Percentiles rank a stretch among this genome's conserved stretches.
Evolutionary conservation across 768 basidiomycete species (phyloP).

Genomic region (Holtermanniella nyarrowii): DNA sequence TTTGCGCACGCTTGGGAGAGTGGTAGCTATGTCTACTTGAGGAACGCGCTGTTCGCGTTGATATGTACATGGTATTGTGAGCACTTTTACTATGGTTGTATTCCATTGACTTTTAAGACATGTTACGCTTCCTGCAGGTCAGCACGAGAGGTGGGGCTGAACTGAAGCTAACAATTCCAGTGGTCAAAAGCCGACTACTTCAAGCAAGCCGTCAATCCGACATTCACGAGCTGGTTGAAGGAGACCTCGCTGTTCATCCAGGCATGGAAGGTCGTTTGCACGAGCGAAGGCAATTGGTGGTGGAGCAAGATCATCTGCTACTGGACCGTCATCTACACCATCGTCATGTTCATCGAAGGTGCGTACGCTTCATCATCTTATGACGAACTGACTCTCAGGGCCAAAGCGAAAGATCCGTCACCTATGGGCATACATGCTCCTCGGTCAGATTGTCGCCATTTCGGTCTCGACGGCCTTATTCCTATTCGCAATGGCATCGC

Average conservation of each 20-base stretch:
- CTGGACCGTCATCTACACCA: slow-evolving; percentile 30
- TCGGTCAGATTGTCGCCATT: slow-evolving; percentile 63
- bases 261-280: slow-evolving; percentile 48
- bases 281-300: slow-evolving; percentile 53
- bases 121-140: slow-evolving; percentile 47
- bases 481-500: slow-evolving; percentile 48
- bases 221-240: slow-evolving; percentile 49
- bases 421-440: slow-evolving; percentile 59
- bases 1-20: slow-evolving; percentile 7
- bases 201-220: slow-evolving; percentile 3
- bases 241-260: slow-evolving; percentile 54
- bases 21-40: slow-evolving; percentile 39
- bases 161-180: slow-evolving; percentile 26
- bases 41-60: slow-evolving; percentile 41
- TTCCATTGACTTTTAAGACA: slow-evolving; percentile 38
- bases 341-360: slow-evolving; percentile 45
- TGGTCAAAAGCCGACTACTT: slow-evolving; percentile 53
- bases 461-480: slow-evolving; percentile 58
- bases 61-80: slow-evolving; percentile 50
- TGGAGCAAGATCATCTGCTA: slow-evolving; percentile 46
- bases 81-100: slow-evolving; percentile 15
- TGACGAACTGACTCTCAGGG: slow-evolving; percentile 11
- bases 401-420: slow-evolving; percentile 45
- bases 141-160: slow-evolving; percentile 7
- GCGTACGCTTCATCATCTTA: slow-evolving; percentile 8